Evolutionary conservation across 1,284 basidiomycete genomes (phyloP).

Genomic region (Peniophora sp.): DNA sequence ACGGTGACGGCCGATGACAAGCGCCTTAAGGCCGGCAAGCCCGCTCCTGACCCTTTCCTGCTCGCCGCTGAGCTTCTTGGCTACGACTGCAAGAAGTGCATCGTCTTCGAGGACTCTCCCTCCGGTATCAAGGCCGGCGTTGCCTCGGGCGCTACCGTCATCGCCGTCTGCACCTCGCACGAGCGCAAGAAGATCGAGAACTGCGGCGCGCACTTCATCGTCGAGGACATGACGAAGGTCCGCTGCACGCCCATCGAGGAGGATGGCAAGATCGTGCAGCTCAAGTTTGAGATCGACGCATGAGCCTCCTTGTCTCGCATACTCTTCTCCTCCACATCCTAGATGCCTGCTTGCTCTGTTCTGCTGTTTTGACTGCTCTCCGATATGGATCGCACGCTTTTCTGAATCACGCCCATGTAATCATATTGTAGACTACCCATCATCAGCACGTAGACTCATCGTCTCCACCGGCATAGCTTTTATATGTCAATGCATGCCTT

Average conservation of each 20-base stretch:
- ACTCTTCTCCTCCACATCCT: no score
- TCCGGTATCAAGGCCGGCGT: slow-evolving; percentile 69
- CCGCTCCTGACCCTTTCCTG: slow-evolving; percentile 68
- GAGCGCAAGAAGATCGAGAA: slow-evolving; percentile 46
- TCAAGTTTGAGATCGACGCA: slow-evolving; percentile 1
- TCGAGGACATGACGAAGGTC: slow-evolving; percentile 54
- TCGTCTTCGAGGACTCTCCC: slow-evolving; percentile 74
- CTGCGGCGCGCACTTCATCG: slow-evolving; percentile 61
- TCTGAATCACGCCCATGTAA: no score
- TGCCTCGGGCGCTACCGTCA: slow-evolving; percentile 65
- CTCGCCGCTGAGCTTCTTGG: slow-evolving; percentile 70
- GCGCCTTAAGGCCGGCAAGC: slow-evolving; percentile 58
- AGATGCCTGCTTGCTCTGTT: no score
- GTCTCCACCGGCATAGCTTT: no score
- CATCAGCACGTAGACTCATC: no score
- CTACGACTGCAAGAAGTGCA: slow-evolving; percentile 45
- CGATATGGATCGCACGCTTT: no score
- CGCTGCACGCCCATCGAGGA: slow-evolving; percentile 29
- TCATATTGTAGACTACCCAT: no score
- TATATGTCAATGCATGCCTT: no score
- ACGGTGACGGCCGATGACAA: slow-evolving; percentile 78
- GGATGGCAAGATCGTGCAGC: slow-evolving; percentile 4
- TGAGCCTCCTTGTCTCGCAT: neutral
- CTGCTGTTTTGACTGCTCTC: no score
- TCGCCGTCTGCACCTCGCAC: slow-evolving; percentile 70